phyloP scores from a whole-genome alignment of 176 grass and related monocot species.

The Dactylis glomerata region DNA sequence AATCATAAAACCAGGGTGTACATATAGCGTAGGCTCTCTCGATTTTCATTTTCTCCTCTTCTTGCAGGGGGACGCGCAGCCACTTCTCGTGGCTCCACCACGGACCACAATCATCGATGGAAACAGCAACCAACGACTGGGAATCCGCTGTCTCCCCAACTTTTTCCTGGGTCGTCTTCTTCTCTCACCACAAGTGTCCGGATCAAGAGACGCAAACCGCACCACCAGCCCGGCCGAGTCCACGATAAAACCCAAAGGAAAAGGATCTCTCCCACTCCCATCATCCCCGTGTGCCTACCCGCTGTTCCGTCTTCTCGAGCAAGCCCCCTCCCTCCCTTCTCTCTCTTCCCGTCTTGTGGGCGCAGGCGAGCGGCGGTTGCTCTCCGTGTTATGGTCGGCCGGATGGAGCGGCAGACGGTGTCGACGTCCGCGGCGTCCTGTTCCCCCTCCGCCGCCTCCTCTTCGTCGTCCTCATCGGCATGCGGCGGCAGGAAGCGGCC shows the following conservation, averaged over 20 bases:
- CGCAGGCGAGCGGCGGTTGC: slow-evolving; percentile 9
- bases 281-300: neutral
- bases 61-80: neutral
- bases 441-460: slow-evolving; percentile 25
- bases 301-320: slow-evolving; percentile 1
- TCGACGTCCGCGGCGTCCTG: slow-evolving; percentile 47
- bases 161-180: neutral
- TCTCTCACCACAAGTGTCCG: slow-evolving; percentile 28
- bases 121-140: slow-evolving; percentile 17
- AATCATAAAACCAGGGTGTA: too few relatives aligned
- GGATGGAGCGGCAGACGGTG: slow-evolving; percentile 50
- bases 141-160: neutral
- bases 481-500: slow-evolving; percentile 43
- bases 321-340: neutral
- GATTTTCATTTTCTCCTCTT: neutral
- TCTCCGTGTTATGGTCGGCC: slow-evolving; percentile 36
- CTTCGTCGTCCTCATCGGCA: neutral
- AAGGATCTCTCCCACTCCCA: slow-evolving; percentile 13
- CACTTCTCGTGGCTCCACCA: slow-evolving; percentile 34
- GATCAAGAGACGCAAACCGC: slow-evolving; percentile 16
- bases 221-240: neutral
- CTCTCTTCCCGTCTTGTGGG: neutral
- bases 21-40: too few relatives aligned
- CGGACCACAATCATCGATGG: slow-evolving; percentile 14
- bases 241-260: slow-evolving; percentile 30